Percentiles rank a stretch among this genome's conserved stretches.
Evolutionary conservation across 129 eudicot species (phyloP).

Genomic region (Scalesia atractyloides): DNA sequence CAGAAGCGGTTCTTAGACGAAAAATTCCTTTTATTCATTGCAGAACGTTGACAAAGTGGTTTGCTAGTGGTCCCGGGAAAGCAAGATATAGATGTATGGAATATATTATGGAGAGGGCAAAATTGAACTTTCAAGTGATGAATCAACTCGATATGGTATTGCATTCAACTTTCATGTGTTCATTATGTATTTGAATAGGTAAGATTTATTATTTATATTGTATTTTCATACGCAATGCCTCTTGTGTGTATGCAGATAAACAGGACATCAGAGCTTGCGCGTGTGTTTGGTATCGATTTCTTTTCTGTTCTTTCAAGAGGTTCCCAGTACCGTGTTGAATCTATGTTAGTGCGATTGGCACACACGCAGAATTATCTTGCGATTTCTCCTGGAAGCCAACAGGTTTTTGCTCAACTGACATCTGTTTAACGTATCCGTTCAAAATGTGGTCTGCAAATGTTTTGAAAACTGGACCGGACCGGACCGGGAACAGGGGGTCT

Average conservation of each 20-base stretch:
- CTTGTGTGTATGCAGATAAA: slow-evolving; percentile 56
- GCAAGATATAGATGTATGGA: slow-evolving; percentile 82
- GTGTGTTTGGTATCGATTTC: slow-evolving; percentile 97
- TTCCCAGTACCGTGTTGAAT: slow-evolving; percentile 97
- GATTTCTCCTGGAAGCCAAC: slow-evolving; percentile 86
- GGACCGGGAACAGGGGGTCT: too few relatives aligned
- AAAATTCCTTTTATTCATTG: slow-evolving; percentile 70
- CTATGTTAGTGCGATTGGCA: slow-evolving; percentile 90
- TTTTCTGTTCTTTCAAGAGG: slow-evolving; percentile 98
- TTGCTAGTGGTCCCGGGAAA: slow-evolving; percentile 83
- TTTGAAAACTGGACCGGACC: too few relatives aligned
- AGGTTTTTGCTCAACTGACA: slow-evolving; percentile 44
- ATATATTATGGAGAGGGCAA: slow-evolving; percentile 63
- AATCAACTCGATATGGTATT: slow-evolving; percentile 81
- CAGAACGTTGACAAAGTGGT: slow-evolving; percentile 77
- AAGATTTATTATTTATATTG: slow-evolving; percentile 2
- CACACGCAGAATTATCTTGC: slow-evolving; percentile 93
- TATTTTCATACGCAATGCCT: slow-evolving; percentile 9
- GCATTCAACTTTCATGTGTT: slow-evolving; percentile 16
- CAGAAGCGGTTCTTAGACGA: slow-evolving; percentile 76
- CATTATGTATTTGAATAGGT: slow-evolving; percentile 13
- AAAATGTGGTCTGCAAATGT: neutral
- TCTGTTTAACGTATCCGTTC: slow-evolving; percentile 10
- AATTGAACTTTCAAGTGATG: slow-evolving; percentile 74
- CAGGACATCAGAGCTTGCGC: slow-evolving; percentile 98